These are phyloP conservation scores for Penicillium maclennaniae DNA, from an alignment of 495 filamentous ascomycete species.

Conservation along the genomic window DNA sequence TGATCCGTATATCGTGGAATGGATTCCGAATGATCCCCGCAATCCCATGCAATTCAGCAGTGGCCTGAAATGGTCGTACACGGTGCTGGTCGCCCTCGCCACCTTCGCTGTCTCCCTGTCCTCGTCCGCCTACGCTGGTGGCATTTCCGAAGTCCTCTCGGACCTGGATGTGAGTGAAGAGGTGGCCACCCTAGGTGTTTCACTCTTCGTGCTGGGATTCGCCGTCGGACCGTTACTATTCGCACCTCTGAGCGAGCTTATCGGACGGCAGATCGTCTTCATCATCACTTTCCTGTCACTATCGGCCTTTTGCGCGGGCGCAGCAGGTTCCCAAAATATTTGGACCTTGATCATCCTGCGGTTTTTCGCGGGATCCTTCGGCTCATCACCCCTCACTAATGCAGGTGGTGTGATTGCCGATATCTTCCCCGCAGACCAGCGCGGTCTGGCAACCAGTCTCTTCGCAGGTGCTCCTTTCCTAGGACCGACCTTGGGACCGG, in stretches of 20 bases:
- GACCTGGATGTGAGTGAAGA: constrained; percentile 57
- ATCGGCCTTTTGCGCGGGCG: constrained; percentile 66
- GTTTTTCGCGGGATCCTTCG: constrained; percentile 75
- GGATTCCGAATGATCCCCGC: constrained; percentile 65
- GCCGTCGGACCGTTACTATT: constrained; percentile 63
- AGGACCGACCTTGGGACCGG: constrained; percentile 60
- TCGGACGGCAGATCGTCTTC: constrained; percentile 71
- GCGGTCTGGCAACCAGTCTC: constrained; percentile 60
- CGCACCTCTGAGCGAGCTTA: constrained; percentile 66
- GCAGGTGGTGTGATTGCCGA: constrained; percentile 74
- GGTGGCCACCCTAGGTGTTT: constrained; percentile 63
- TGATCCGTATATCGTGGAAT: constrained; percentile 67
- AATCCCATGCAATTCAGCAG: constrained; percentile 66
- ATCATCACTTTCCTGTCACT: constrained; percentile 58
- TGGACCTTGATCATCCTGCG: constrained; percentile 66
- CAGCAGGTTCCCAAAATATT: constrained; percentile 58
- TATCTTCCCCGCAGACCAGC: constrained; percentile 60
- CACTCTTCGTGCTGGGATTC: constrained; percentile 75
- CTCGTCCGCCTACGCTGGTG: constrained; percentile 73
- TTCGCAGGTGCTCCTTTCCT: constrained; percentile 68
- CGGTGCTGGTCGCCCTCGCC: constrained; percentile 59
- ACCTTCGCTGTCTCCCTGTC: constrained; percentile 73
- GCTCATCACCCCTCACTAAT: constrained; percentile 69
- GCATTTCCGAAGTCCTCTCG: constrained; percentile 54
- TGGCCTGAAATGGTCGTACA: constrained; percentile 66